Percentiles rank a stretch among this genome's conserved stretches.
These are phyloP conservation scores for Globisporangium lucens DNA, from an alignment of 352 stramenopile genomes.

Conservation along the genomic window DNA sequence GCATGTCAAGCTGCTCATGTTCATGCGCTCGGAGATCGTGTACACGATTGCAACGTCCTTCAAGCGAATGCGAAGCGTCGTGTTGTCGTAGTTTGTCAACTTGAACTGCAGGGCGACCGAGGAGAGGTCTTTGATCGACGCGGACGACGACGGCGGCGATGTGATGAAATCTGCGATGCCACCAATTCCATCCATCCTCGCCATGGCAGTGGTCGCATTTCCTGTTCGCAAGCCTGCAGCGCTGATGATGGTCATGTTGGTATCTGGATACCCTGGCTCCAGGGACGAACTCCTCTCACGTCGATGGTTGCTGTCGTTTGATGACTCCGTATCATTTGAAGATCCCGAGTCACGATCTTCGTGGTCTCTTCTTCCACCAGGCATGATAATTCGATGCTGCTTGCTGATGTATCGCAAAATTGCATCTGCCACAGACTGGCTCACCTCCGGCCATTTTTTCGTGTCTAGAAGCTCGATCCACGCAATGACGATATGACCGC, in stretches of 20 bases:
- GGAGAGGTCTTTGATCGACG: slow-evolving; percentile 52
- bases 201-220: slow-evolving; percentile 35
- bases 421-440: slow-evolving; percentile 51
- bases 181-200: slow-evolving; percentile 51
- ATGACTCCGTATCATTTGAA: slow-evolving; percentile 66
- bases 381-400: slow-evolving; percentile 57
- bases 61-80: slow-evolving; percentile 69
- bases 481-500: slow-evolving; percentile 79
- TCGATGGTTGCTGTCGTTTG: slow-evolving; percentile 47
- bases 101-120: slow-evolving; percentile 84
- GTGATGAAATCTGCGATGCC: slow-evolving; percentile 63
- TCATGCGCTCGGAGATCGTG: slow-evolving; percentile 84
- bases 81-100: slow-evolving; percentile 84
- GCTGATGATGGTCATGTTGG: slow-evolving; percentile 30
- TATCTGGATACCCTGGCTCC: slow-evolving; percentile 38
- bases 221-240: slow-evolving; percentile 37
- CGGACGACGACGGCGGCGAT: slow-evolving; percentile 40
- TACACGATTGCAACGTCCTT: slow-evolving; percentile 87
- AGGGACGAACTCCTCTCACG: slow-evolving; percentile 38
- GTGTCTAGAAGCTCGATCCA: slow-evolving; percentile 85
- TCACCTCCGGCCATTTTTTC: slow-evolving; percentile 81
- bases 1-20: slow-evolving; percentile 63
- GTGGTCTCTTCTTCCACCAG: slow-evolving; percentile 11
- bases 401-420: slow-evolving; percentile 77
- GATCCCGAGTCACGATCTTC: slow-evolving; percentile 48